Base-by-base conservation (phyloP, 129 eudicot species). In the Ambrosia trifida region DNA sequence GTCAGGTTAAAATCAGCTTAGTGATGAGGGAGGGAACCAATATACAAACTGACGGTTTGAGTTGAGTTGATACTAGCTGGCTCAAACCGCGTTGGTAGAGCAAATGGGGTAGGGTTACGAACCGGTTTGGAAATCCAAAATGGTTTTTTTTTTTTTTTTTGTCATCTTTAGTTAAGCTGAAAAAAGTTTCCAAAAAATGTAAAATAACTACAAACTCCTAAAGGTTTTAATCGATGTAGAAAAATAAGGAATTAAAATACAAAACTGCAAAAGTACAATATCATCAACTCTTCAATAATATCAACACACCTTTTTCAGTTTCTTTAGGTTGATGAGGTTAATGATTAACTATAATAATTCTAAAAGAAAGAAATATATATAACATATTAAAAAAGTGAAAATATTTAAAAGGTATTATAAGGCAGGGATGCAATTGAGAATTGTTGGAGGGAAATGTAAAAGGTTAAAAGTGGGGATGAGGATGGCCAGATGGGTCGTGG, bases 321-420 rank as follows among this genome's bases (percentile, higher is more conserved):
- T n/a, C 24, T 57, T 20, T 4, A 28, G 9, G n/a, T 30, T 59
- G 33, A 32, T 59, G 65, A 59, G 36, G 65, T 13, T 31, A 59
- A 59, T 59, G 43, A 59, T 59, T 59, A 31, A 58, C 31, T 31
- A 31, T 59, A 41, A 59, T 31, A 32, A 59, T 31, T 32, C 43
- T 31, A 59, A 18, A 32, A 19, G 10, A 54, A 54, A 18, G 61
- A 54, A 19, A 53, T 53, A 19, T 18, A 53, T 38, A 53, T 51
- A 9, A 53, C 0, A 53, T 54, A 19, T 7, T 53, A 20, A 11
- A 58, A 13, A 57, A 1, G 30, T 58, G 16, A 58, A 58, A 58
- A 20, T 20, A 28, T 5, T 28, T 24, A 24, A 2, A 31, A 31
- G 14, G 43, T 30, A 59, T 31, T 12, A 31, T 59, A 31, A 14